Evolutionary conservation across 768 basidiomycete genomes (phyloP).

Genomic region (Trametes meyenii): DNA sequence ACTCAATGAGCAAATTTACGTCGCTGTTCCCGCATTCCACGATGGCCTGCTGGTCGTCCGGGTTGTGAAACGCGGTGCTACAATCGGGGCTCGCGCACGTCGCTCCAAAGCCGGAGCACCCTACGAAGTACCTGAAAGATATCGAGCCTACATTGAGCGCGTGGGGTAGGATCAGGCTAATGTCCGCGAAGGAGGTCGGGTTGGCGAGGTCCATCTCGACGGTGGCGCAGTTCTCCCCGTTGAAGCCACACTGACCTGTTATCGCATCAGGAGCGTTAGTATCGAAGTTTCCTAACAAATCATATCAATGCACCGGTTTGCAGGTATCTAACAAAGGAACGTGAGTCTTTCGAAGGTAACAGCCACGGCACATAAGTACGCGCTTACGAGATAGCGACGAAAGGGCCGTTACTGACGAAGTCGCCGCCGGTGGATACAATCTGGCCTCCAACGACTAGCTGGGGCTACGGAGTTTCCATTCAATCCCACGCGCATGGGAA

Average conservation of each 20-base stretch:
- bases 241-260: neutral
- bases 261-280: neutral
- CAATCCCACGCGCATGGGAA: neutral
- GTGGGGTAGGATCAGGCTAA: neutral
- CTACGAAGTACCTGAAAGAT: neutral
- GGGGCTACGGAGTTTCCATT: neutral
- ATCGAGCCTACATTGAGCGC: neutral
- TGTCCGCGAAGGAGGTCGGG: neutral
- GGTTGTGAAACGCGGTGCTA: neutral
- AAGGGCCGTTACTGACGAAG: conserved; percentile 39
- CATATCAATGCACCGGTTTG: neutral
- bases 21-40: neutral
- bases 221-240: neutral
- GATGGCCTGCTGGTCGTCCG: neutral
- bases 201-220: neutral
- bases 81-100: neutral
- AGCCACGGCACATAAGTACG: neutral
- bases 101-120: neutral
- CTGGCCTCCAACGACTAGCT: conserved; percentile 4
- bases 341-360: neutral
- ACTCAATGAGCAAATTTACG: neutral
- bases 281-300: no score
- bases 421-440: conserved; percentile 41
- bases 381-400: conserved; percentile 5
- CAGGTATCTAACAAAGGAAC: neutral